A percentile compares a stretch with the other conserved stretches of the same genome.
Conservation (phyloP, 2,329 filamentous ascomycete genomes). For the Aspergillus nomiae region DNA sequence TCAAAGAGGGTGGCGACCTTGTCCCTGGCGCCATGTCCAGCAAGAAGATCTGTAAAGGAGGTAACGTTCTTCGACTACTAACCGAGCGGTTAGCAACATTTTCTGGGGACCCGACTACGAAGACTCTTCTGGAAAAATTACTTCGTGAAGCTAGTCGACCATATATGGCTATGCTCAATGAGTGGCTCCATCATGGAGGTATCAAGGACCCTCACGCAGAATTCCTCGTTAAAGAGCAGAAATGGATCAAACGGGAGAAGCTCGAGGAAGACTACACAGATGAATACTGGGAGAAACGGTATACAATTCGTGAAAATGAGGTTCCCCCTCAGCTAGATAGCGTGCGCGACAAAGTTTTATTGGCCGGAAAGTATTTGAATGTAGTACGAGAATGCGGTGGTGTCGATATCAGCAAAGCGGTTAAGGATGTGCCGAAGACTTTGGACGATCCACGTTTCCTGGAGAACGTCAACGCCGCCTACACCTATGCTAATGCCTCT, state of each 20-base stretch:
- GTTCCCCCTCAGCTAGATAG: slow-evolving; percentile 88
- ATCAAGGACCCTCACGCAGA: slow-evolving; percentile 94
- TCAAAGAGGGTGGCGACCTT: slow-evolving; percentile 83
- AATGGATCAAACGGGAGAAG: slow-evolving; percentile 87
- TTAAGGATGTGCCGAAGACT: slow-evolving; percentile 82
- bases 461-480: slow-evolving; percentile 93
- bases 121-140: slow-evolving; percentile 76
- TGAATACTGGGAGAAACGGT: slow-evolving; percentile 98
- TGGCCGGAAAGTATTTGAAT: slow-evolving; percentile 97
- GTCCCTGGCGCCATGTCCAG: slow-evolving; percentile 75
- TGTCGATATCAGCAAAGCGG: slow-evolving; percentile 87
- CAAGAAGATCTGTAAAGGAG: slow-evolving; percentile 96
- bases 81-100: slow-evolving; percentile 83
- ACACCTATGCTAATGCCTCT: slow-evolving; percentile 92
- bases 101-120: slow-evolving; percentile 89
- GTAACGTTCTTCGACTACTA: slow-evolving; percentile 84
- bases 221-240: slow-evolving; percentile 93
- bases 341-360: slow-evolving; percentile 89
- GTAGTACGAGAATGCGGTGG: slow-evolving; percentile 96
- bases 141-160: slow-evolving; percentile 86
- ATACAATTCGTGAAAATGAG: slow-evolving; percentile 88
- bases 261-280: slow-evolving; percentile 97
- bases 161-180: slow-evolving; percentile 98
- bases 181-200: slow-evolving; percentile 94
- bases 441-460: slow-evolving; percentile 92